Base-by-base conservation (phyloP, 129 eudicot genomes). In the Silybum marianum region DNA sequence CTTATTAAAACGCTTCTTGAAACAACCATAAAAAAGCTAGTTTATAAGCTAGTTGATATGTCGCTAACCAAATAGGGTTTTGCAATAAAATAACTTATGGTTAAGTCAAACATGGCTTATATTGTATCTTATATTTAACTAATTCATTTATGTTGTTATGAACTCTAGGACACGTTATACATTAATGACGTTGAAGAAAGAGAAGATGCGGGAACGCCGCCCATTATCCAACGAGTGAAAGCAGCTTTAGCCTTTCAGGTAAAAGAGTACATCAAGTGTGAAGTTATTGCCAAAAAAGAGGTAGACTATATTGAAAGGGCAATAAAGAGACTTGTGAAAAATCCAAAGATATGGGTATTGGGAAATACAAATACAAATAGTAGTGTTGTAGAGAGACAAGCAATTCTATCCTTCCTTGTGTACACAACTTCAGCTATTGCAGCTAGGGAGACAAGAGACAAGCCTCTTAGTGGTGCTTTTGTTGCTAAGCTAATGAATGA, bases 171-270 rank as follows among this genome's bases (percentile, higher is more conserved):
- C 80, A 92, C 98, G 0, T 7, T 95, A 71, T 95, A 95, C 38
- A 67, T 87, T 26, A 79, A 82, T 2, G 81, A 86, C 80, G 84
- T 95, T 68, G 96, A 95, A 84, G 94, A 95, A 78, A 88, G 98
- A 76, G 98, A 95, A 90, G 91, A 92, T 22, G 97, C 96, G 0
- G 98, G 98, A 70, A 95, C 98, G 4, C 98, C 96, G 0, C 85
- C 85, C 73, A 89, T 90, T 72, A 89, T 90, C 58, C 96, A 89
- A 86, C 89, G 84, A 74, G 85, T 92, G 8, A 92, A 89, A 84
- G 91, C 94, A 9, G 94, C 94, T 9, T 73, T 95, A 51, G 91
- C 96, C 2, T 92, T 95, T 72, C 90, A 90, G 85, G 81, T 92
- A 16, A 95, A 95, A 70, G 94, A 95, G 39, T 95, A 90, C 83